Base-by-base conservation (phyloP, 2,329 filamentous ascomycete genomes). In the Rhynchosporium agropyri region DNA sequence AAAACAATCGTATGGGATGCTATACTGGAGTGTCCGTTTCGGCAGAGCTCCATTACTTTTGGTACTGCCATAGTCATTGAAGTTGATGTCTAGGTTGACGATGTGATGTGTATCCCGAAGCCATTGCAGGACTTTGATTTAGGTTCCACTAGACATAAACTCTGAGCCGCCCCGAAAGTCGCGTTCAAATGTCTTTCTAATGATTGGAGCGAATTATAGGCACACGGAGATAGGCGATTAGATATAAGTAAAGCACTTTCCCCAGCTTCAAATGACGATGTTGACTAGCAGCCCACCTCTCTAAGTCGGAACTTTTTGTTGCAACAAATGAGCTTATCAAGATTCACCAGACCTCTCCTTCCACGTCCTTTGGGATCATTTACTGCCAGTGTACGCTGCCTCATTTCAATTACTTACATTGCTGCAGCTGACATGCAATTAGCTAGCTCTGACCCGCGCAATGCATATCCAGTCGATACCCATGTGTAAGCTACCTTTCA, bases 381-480 rank as follows among this genome's bases (percentile, higher is more conserved):
- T 49, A 63, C 64, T 46, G 56, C 60, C 20, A 68, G 62, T 46
- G 68, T 69, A 58, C 51, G 63, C 48, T 38, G 38, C 13, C 4
- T 36, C 1, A 12, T 38, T 40, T 29, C 28, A 43, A 61, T 33
- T 15, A 42, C 49, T 28, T 55, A 15, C 20, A n/a, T 13, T 13
- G 9, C 42, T 9, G 13, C 9, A 12, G 13, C 58, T 62, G 26
- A 62, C 60, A 10, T 9, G 42, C 15, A 45, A 53, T 55, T 53
- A 66, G 61, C 40, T 63, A 70, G 68, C 65, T 65, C 62, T 66
- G 12, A 59, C 67, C 33, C 70, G 70, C 64, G 79, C 79, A 69
- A 95, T 95, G 91, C 90, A 94, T 84, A 89, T 94, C 79, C 85
- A 91, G 78, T 90, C 89, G 70, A 94, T 95, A 78, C 90, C 90